Base-by-base conservation (phyloP, 768 basidiomycete species). In the Nidula microcarpa region DNA sequence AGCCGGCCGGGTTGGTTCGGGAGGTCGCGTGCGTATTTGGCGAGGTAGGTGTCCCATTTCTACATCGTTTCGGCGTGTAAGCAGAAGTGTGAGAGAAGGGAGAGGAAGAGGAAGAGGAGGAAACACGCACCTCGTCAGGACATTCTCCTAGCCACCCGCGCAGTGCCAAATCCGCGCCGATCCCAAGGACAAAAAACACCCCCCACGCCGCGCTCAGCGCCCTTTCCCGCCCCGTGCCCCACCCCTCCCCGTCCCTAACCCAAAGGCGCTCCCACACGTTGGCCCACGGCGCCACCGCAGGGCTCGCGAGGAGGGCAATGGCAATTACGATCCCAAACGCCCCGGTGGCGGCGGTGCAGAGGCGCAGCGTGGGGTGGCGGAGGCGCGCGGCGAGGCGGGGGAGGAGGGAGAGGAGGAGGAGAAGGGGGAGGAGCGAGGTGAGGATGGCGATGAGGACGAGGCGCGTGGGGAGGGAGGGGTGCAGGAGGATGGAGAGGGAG, bases 11-110 rank as follows among this genome's bases (percentile, higher is more conserved):
- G 67, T 14, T 76, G 67, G 53, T 76, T 77, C 8, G 86, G 84
- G 17, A 85, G 74, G 50, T 75, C 75, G 17, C 76, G 61, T 4
- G 79, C 68, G 54, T 86, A 87, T 30, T 79, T 74, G 3, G 83
- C 76, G 17, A 89, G 78, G 55, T 85, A 87, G 17, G 67, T 71
- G 57, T 88, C 84, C 86, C 86, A 89, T 72, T 84, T 84, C 85
- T 86, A 51, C 23, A 23, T 4, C 1, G 6, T 14, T 8, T 30
- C 14, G 49, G 32, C 34, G 50, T 45, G 39, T 43, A n/a, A 54
- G 41, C 16, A 33, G 54, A 48, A 44, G 44, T 45, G 47, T 50
- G 34, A 45, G 13, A 39, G 14, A 4, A 4, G 30, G 54, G 47
- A 41, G 44, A 45, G 8, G 43, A 32, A 47, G 50, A 36, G 44